These are phyloP conservation scores for Trebouxia sp. DNA, from an alignment of 139 green algal genomes.

Conservation along the genomic window DNA sequence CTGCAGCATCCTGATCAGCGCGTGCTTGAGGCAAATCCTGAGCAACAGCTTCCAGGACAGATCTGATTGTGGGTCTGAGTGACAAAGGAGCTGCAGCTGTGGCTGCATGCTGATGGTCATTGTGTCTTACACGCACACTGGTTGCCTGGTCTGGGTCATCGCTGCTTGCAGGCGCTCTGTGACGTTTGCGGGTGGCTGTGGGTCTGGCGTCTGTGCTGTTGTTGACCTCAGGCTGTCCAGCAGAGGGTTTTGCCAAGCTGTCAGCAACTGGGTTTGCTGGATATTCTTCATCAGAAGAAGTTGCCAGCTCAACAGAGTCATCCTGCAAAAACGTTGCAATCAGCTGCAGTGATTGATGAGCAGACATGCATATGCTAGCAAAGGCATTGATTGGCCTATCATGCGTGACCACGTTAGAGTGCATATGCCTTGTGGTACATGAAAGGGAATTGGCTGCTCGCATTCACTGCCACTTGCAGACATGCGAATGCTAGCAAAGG, in stretches of 20 bases:
- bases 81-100: not conserved
- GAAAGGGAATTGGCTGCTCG: too few species aligned
- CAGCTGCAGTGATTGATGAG: not conserved
- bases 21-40: too few species aligned
- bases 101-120: not conserved
- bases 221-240: not conserved
- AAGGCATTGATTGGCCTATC: too few species aligned
- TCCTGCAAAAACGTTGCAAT: not conserved
- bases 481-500: too few species aligned
- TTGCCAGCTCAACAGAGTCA: not conserved
- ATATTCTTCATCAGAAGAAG: constrained; percentile 9
- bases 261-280: not conserved
- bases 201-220: not conserved
- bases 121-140: not conserved
- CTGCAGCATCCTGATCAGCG: too few species aligned
- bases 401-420: too few species aligned
- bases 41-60: not conserved
- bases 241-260: not conserved
- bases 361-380: too few species aligned
- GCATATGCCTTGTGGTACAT: too few species aligned
- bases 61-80: not conserved
- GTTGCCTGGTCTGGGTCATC: constrained; percentile 20
- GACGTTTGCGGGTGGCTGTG: not conserved
- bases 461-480: too few species aligned
- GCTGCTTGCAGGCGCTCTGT: not conserved